Percentiles rank a stretch among this genome's conserved stretches.
These are phyloP conservation scores for Linum trigynum DNA, from an alignment of 345 rosid genomes.

Conservation along the genomic window DNA sequence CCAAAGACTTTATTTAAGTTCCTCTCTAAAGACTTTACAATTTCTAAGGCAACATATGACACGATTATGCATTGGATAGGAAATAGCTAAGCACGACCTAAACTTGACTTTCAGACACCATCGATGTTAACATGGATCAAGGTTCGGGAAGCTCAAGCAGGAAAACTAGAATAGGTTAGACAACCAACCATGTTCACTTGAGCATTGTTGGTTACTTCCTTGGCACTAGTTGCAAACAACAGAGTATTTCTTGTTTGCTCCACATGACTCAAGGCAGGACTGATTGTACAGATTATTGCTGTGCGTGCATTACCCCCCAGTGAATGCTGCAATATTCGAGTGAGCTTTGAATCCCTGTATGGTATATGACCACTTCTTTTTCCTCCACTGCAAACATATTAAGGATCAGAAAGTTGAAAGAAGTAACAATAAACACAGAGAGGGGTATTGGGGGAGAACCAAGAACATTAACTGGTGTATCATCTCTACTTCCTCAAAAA, in stretches of 20 bases:
- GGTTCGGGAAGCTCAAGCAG: not conserved
- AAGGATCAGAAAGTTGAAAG: too few species aligned
- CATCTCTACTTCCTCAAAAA: too few species aligned
- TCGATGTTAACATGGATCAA: too few species aligned
- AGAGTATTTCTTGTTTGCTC: slow-evolving; percentile 89
- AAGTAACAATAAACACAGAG: too few species aligned
- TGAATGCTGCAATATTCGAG: slow-evolving; percentile 87
- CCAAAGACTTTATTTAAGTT: too few species aligned
- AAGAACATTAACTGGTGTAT: too few species aligned
- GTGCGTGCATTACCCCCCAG: slow-evolving; percentile 98
- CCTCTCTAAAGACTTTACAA: too few species aligned
- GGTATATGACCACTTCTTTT: slow-evolving; percentile 63
- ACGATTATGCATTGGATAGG: not conserved
- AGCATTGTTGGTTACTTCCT: slow-evolving; percentile 87
- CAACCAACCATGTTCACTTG: slow-evolving; percentile 78
- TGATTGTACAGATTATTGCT: slow-evolving; percentile 87
- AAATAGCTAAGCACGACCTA: not conserved
- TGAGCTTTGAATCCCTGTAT: slow-evolving; percentile 93
- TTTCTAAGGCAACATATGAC: too few species aligned
- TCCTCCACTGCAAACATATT: slow-evolving; percentile 56
- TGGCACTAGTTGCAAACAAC: slow-evolving; percentile 81
- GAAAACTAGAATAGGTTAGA: not conserved
- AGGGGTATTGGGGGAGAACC: too few species aligned
- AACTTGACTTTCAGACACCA: not conserved
- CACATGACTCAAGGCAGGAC: slow-evolving; percentile 88